phyloP scores from a whole-genome alignment of 306 rosid genomes.

The Prunus fruticosa region DNA sequence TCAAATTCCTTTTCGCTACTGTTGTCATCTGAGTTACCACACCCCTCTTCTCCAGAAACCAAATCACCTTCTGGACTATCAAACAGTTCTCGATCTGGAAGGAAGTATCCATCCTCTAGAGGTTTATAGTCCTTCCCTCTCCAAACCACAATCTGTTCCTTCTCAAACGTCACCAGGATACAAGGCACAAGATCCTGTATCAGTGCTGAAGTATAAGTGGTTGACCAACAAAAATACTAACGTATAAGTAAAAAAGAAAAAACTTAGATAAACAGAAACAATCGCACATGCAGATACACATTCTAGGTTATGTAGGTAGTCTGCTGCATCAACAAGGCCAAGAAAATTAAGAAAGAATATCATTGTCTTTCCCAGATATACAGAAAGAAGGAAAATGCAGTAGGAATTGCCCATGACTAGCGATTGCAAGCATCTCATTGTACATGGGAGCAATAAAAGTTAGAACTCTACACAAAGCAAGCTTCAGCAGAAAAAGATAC shows the following conservation, averaged over 20 bases:
- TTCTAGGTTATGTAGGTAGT: not conserved
- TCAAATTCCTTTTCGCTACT: constrained; percentile 8
- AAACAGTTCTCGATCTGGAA: constrained; percentile 44
- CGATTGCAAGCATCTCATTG: not conserved
- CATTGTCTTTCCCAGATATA: not conserved
- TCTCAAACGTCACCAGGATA: constrained; percentile 81
- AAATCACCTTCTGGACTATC: constrained; percentile 36
- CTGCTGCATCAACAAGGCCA: not conserved
- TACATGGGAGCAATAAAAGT: not conserved
- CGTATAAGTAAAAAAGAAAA: not conserved
- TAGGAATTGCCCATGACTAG: not conserved
- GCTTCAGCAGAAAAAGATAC: not conserved
- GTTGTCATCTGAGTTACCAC: constrained; percentile 7
- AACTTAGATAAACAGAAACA: not conserved
- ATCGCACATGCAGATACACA: not conserved
- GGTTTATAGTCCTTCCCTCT: constrained; percentile 65
- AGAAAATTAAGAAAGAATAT: not conserved
- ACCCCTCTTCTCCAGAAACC: constrained; percentile 8
- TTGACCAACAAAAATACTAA: no score
- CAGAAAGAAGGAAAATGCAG: not conserved
- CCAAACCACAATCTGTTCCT: constrained; percentile 86
- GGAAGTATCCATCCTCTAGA: constrained; percentile 35
- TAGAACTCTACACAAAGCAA: not conserved
- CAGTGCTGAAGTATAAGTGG: not conserved
- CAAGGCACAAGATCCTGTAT: constrained; percentile 90